Conservation (phyloP, 129 eudicot species). For the Flaveria robusta region DNA sequence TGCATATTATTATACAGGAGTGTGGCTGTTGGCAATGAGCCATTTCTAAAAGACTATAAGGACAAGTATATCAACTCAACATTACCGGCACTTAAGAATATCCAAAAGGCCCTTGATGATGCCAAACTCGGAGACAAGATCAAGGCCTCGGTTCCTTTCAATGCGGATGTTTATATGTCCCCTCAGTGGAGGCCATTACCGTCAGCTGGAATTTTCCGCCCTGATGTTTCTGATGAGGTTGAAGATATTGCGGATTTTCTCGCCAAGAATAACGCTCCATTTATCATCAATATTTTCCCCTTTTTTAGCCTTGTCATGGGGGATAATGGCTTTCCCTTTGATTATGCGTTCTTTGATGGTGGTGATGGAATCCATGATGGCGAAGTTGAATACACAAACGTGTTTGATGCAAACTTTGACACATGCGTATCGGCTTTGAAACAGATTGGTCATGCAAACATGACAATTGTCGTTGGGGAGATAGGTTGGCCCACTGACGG, state of each 20-base stretch:
- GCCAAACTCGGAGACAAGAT: constrained; percentile 52
- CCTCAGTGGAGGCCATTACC: constrained; percentile 39
- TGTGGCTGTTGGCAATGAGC: constrained; percentile 73
- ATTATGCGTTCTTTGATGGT: constrained; percentile 66
- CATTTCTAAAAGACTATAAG: constrained; percentile 55
- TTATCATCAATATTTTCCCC: constrained; percentile 63
- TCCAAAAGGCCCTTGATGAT: constrained; percentile 58
- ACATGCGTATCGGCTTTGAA: constrained; percentile 52
- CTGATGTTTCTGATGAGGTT: constrained; percentile 44
- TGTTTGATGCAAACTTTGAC: constrained; percentile 67
- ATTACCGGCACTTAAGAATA: constrained; percentile 47
- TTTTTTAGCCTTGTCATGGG: constrained; percentile 49
- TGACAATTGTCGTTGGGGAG: constrained; percentile 57
- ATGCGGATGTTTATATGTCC: constrained; percentile 62
- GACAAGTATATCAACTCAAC: constrained; percentile 39
- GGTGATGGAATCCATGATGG: constrained; percentile 38
- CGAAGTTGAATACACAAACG: constrained; percentile 42
- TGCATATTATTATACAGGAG: constrained; percentile 35
- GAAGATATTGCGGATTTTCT: constrained; percentile 48
- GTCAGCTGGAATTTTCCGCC: constrained; percentile 53
- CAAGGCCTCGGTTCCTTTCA: constrained; percentile 65
- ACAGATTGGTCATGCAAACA: constrained; percentile 37
- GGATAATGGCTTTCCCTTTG: constrained; percentile 45
- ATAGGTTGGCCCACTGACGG: constrained; percentile 87
- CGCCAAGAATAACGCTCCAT: constrained; percentile 45